Evolutionary conservation across 2,329 filamentous ascomycete genomes (phyloP).

Genomic region (Monosporascus sp.): DNA sequence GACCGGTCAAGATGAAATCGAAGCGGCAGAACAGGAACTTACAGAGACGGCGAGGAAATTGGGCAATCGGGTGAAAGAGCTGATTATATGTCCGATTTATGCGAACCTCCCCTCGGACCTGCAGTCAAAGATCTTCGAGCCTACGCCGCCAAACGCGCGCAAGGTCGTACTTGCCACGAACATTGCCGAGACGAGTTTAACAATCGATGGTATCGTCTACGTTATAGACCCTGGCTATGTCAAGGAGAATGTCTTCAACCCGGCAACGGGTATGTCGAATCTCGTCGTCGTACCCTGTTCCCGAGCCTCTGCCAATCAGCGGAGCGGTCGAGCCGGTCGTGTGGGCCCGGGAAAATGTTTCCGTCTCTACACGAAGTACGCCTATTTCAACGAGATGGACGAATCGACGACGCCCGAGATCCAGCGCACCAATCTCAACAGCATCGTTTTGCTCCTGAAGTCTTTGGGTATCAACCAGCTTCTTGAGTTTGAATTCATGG

Average conservation of each 20-base stretch:
- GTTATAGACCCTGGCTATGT: slow-evolving; percentile 95
- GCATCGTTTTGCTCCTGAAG: slow-evolving; percentile 80
- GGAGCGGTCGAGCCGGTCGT: slow-evolving; percentile 87
- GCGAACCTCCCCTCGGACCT: slow-evolving; percentile 87
- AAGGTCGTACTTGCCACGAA: slow-evolving; percentile 96
- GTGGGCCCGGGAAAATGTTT: slow-evolving; percentile 92
- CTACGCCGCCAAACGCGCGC: slow-evolving; percentile 75
- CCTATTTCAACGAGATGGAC: slow-evolving; percentile 91
- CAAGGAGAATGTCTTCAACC: slow-evolving; percentile 93
- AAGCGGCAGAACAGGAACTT: slow-evolving; percentile 77
- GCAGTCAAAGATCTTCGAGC: slow-evolving; percentile 91
- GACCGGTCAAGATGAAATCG: slow-evolving; percentile 95
- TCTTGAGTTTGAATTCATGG: slow-evolving; percentile 93
- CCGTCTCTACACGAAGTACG: slow-evolving; percentile 87
- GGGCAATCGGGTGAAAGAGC: slow-evolving; percentile 75
- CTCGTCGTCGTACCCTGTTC: slow-evolving; percentile 89
- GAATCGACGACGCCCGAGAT: slow-evolving; percentile 92
- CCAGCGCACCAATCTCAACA: slow-evolving; percentile 80
- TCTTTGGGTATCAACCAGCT: slow-evolving; percentile 89
- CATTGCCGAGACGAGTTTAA: slow-evolving; percentile 93
- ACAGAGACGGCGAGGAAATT: slow-evolving; percentile 83
- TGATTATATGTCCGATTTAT: slow-evolving; percentile 91
- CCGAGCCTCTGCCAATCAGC: slow-evolving; percentile 85
- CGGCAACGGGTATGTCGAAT: slow-evolving; percentile 86
- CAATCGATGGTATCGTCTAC: slow-evolving; percentile 92